A percentile compares a stretch with the other conserved stretches of the same genome.
Evolutionary conservation across 768 basidiomycete genomes (phyloP).

Genomic region (Psilocybe subaeruginosa): DNA sequence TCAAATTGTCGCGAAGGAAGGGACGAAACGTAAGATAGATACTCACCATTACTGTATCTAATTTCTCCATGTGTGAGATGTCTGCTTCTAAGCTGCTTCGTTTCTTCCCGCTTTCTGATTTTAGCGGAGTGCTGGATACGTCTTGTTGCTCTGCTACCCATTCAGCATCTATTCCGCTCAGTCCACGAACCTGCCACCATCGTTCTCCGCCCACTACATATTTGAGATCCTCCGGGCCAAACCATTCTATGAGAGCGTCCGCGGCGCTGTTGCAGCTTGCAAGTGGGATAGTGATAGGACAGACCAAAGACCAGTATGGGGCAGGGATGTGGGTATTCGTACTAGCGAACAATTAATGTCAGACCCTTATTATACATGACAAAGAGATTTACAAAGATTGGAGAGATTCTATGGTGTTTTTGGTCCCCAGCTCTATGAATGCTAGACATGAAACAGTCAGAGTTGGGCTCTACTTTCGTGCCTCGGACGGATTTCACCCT

Average conservation of each 20-base stretch:
- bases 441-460: constrained; percentile 29
- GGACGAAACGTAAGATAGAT: not conserved
- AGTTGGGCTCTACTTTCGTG: not conserved
- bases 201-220: constrained; percentile 72
- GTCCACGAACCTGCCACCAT: constrained; percentile 84
- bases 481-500: constrained; percentile 31
- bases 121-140: constrained; percentile 27
- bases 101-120: constrained; percentile 31
- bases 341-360: constrained; percentile 28
- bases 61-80: constrained; percentile 53
- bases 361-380: not conserved
- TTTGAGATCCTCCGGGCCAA: constrained; percentile 71
- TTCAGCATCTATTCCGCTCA: constrained; percentile 69
- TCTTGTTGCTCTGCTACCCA: constrained; percentile 61
- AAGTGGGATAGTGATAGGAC: constrained; percentile 60
- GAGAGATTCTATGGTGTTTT: constrained; percentile 73
- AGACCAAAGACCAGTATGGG: constrained; percentile 66
- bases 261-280: constrained; percentile 61
- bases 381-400: constrained; percentile 57
- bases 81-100: constrained; percentile 36
- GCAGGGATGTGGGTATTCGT: constrained; percentile 74
- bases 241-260: constrained; percentile 69
- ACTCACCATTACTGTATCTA: constrained; percentile 59
- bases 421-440: constrained; percentile 66
- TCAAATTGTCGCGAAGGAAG: not conserved